A percentile compares a stretch with the other conserved stretches of the same genome.
These are phyloP conservation scores for Naganishia antarctica DNA, from an alignment of 768 basidiomycete species.

Conservation along the genomic window DNA sequence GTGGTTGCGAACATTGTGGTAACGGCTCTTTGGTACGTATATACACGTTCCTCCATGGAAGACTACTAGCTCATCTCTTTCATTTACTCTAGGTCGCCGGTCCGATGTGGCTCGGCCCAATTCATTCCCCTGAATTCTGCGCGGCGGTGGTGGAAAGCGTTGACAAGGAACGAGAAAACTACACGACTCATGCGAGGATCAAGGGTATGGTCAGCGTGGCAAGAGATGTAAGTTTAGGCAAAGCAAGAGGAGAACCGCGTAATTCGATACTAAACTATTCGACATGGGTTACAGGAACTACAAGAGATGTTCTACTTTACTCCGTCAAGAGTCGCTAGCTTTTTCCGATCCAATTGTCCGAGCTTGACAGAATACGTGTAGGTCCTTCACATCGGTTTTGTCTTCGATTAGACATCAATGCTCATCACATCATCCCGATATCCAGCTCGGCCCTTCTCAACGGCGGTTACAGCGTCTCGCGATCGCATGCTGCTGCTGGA, in stretches of 20 bases:
- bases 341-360: conserved; percentile 76
- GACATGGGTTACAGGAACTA: conserved; percentile 66
- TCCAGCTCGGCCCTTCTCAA: conserved; percentile 81
- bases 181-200: conserved; percentile 78
- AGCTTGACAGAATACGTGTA: conserved; percentile 70
- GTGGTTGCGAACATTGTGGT: conserved; percentile 72
- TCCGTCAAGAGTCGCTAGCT: conserved; percentile 68
- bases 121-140: conserved; percentile 75
- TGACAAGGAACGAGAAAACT: conserved; percentile 59
- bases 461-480: conserved; percentile 74
- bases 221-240: conserved; percentile 60
- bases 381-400: conserved; percentile 43
- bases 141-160: conserved; percentile 70
- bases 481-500: conserved; percentile 83
- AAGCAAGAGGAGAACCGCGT: no score
- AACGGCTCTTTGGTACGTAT: conserved; percentile 63
- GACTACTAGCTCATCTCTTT: neutral
- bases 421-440: neutral
- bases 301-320: conserved; percentile 78
- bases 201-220: conserved; percentile 92
- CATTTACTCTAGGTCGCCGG: conserved; percentile 69
- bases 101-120: conserved; percentile 90
- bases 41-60: conserved; percentile 15
- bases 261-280: no score
- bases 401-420: neutral